A percentile compares a stretch with the other conserved stretches of the same genome.
Evolutionary conservation across 345 rosid genomes (phyloP).

Genomic region (Capsella bursapastoris): DNA sequence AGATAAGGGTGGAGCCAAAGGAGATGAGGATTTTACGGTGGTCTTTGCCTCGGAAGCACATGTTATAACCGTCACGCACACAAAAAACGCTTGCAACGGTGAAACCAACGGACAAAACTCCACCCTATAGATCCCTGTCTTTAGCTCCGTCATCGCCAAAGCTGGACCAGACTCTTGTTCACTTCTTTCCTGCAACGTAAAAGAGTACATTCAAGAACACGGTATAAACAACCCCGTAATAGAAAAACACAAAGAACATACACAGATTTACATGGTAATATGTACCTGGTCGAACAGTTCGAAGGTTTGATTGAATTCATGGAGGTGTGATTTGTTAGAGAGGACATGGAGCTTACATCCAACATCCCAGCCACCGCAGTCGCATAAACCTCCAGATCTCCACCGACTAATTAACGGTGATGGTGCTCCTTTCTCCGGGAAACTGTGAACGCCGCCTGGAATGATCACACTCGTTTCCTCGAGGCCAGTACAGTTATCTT

Average conservation of each 20-base stretch:
- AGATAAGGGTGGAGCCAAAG: conserved; percentile 74
- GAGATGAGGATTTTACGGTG: conserved; percentile 41
- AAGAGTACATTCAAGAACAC: neutral
- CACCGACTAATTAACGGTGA: conserved; percentile 80
- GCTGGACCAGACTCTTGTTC: conserved; percentile 40
- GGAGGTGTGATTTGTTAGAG: conserved; percentile 44
- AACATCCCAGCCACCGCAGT: conserved; percentile 99
- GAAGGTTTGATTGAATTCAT: conserved; percentile 46
- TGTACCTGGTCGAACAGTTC: conserved; percentile 68
- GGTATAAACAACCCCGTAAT: neutral
- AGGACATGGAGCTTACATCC: conserved; percentile 75
- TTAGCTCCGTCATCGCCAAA: conserved; percentile 59
- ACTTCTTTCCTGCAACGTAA: conserved; percentile 32
- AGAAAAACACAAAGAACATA: neutral
- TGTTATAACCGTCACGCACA: conserved; percentile 59
- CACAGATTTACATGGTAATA: neutral
- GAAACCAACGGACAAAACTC: conserved; percentile 68
- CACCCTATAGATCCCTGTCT: conserved; percentile 64
- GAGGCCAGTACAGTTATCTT: neutral
- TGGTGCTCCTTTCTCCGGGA: conserved; percentile 71
- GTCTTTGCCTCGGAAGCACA: conserved; percentile 38
- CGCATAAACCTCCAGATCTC: conserved; percentile 83
- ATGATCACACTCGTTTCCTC: conserved; percentile 54
- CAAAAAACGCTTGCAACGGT: conserved; percentile 77
- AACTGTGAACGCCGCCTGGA: conserved; percentile 77